Evolutionary conservation across 441 rosid genomes (phyloP), one percentile per base, ranked within the genome.

Genomic region (Heliophila coronopifolia): DNA sequence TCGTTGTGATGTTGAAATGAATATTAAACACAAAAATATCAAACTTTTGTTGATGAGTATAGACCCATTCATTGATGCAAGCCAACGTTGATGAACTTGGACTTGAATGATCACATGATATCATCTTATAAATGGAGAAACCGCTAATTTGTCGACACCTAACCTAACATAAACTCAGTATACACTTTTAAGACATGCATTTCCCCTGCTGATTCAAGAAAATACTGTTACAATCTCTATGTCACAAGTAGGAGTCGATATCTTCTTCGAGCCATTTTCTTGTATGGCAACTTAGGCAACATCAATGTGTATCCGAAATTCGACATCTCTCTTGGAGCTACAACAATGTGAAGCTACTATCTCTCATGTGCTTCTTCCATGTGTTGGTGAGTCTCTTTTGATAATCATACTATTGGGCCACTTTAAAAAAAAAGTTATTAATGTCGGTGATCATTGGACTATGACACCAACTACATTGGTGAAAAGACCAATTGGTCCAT

Each of bases 171-270:
- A 84, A 69, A 65, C 73, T 55, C 97, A 88, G 46, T 92, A 92
- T 54, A 72, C 33, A 6, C 73, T 92, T 7, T 46, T 92, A 17
- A 74, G 99, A 60, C 80, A 88, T n/a, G n/a, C n/a, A n/a, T n/a
- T 71, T 92, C 88, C 75, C 99, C 99, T 41, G 90, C 86, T 3
- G 95, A 92, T 76, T 61, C 81, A 50, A 73, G 87, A 71, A 92
- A 92, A 74, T 88, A 92, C 32, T 92, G 99, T 44, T 92, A 92
- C 75, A 76, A 61, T 7, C 68, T 92, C 61, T 61, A 63, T 31
- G 92, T 88, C 50, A 66, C 58, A 1, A 78, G 77, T 12, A 79
- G 99, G 79, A 80, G 75, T 36, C 67, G 99, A 32, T 88, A 92
- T 69, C 83, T 92, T 39, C 13, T 92, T 7, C 79, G 99, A 68